Evolutionary conservation across 495 filamentous ascomycete genomes (phyloP).

Genomic region (Lepraria neglecta): DNA sequence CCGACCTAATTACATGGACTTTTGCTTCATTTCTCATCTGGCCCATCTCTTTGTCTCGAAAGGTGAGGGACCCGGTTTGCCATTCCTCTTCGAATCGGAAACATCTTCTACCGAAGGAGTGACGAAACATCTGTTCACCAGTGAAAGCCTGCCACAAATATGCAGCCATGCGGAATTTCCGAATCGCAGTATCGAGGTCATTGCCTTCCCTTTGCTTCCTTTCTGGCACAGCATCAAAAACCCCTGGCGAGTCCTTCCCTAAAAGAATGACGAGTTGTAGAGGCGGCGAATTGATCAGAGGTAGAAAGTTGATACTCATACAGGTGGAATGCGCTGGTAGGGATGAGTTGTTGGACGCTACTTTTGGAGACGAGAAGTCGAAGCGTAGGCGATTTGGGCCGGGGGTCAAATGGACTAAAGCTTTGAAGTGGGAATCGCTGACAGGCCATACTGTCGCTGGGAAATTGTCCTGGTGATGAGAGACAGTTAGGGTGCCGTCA

Average conservation of each 20-base stretch:
- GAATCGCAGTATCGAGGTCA: conserved; percentile 66
- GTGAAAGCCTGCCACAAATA: conserved; percentile 97
- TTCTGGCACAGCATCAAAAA: conserved; percentile 75
- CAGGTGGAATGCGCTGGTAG: conserved; percentile 69
- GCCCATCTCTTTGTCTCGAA: conserved; percentile 58
- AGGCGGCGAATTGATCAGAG: conserved; percentile 66
- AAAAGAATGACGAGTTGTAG: conserved; percentile 79
- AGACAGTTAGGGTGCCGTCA: conserved; percentile 74
- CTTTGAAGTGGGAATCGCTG: conserved; percentile 80
- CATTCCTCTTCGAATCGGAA: conserved; percentile 92
- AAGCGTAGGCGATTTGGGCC: conserved; percentile 80
- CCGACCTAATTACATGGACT: conserved; percentile 70
- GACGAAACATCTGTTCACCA: conserved; percentile 86
- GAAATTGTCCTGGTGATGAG: conserved; percentile 76
- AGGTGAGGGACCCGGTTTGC: conserved; percentile 70
- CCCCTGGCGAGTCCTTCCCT: conserved; percentile 79
- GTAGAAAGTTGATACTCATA: conserved; percentile 77
- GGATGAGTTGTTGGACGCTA: conserved; percentile 60
- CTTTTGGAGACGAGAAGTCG: conserved; percentile 77
- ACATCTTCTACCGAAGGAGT: conserved; percentile 72
- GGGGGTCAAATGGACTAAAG: conserved; percentile 75
- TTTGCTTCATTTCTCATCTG: conserved; percentile 84
- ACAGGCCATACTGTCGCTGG: conserved; percentile 80
- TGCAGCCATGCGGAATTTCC: conserved; percentile 83
- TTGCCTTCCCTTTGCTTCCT: conserved; percentile 72